These are phyloP conservation scores for Talaromyces sp. DNA, from an alignment of 2,329 filamentous ascomycete species.

Conservation along the genomic window DNA sequence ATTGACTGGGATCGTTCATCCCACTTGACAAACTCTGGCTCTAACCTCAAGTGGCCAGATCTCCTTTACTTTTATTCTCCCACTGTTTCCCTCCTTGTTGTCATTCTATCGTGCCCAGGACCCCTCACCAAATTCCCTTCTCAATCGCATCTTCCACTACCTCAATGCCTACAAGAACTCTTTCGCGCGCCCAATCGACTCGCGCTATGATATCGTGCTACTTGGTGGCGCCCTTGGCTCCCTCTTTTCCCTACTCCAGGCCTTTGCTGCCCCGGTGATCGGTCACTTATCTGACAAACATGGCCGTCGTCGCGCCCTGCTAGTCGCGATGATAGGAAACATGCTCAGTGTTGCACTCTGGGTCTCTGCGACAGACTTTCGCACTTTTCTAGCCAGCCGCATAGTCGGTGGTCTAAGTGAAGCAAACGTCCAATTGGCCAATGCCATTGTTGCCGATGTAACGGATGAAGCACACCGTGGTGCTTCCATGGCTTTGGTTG, in stretches of 20 bases:
- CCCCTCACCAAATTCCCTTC: constrained; percentile 62
- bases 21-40: not conserved
- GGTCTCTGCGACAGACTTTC: constrained; percentile 91
- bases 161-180: constrained; percentile 94
- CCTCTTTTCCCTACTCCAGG: constrained; percentile 89
- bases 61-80: constrained; percentile 97
- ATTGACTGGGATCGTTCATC: constrained; percentile 28
- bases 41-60: constrained; percentile 60
- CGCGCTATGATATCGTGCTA: constrained; percentile 94
- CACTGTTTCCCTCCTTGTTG: constrained; percentile 90
- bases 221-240: constrained; percentile 92
- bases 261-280: constrained; percentile 88
- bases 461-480: constrained; percentile 82
- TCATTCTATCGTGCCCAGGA: constrained; percentile 94
- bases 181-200: constrained; percentile 90
- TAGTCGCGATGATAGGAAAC: constrained; percentile 91
- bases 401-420: constrained; percentile 92
- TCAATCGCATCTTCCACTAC: constrained; percentile 77
- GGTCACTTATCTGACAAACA: constrained; percentile 84
- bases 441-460: constrained; percentile 94
- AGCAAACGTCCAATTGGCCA: constrained; percentile 94
- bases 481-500: constrained; percentile 93
- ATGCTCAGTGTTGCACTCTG: constrained; percentile 91
- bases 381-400: constrained; percentile 91
- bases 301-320: constrained; percentile 81